Evolutionary conservation across 306 rosid species (phyloP), one percentile per base, ranked within the genome.

Genomic region (Alnus glutinosa): DNA sequence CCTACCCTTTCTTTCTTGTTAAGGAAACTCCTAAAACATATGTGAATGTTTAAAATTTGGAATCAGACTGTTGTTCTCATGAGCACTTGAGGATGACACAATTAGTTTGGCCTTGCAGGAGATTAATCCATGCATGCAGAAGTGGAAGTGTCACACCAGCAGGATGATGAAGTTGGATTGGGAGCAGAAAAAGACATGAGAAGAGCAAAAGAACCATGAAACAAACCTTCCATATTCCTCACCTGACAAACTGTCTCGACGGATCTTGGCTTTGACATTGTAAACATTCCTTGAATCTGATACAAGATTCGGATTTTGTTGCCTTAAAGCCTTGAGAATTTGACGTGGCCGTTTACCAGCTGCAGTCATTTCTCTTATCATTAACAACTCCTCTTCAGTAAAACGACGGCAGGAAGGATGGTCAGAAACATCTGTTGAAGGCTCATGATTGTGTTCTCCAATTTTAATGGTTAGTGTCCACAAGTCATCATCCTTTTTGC

Each of bases 401-500:
- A 55, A 55, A n/a, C 32, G 62, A n/a, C 32, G 12, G 32, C 59
- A 55, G 12, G 62, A 55, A n/a, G 62, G 62, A 23, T 55, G 62
- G 1, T 55, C 62, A n/a, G 62, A 55, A n/a, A 55, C 28, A n/a
- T 55, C 62, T 55, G n/a, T 16, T 55, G 62, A 55, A 55, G 62
- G 30, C 19, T 55, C 62, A n/a, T 55, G 30, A n/a, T n/a, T 55
- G 62, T 55, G 62, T 55, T 55, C 62, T 55, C 62, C 62, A n/a
- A 18, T 55, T 15, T n/a, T 55, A n/a, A 55, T 55, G 62, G 62
- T 7, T 55, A 55, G 62, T 28, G 9, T n/a, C 62, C 62, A 55
- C 62, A n/a, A 18, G 62, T 55, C 62, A n/a, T 55, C 62, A 55
- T n/a, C 62, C 62, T n/a, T 55, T 55, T 55, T 55, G 4, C 12